Conservation (phyloP, 1,284 basidiomycete genomes). For the Phlebopus sp. region DNA sequence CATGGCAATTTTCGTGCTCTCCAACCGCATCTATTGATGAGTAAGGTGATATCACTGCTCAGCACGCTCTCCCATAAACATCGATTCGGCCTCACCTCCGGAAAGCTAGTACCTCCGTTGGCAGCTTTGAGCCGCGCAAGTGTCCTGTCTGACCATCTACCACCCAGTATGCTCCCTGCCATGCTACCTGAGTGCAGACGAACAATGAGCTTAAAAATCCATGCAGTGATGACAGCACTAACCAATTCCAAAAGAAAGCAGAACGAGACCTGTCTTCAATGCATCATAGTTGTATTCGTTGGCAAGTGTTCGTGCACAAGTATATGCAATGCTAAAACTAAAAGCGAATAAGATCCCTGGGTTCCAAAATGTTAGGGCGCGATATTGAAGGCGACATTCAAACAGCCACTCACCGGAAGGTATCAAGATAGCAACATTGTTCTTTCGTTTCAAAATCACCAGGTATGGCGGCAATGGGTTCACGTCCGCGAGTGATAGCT, state of each 20-base stretch:
- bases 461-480: slow-evolving; percentile 64
- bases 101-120: slow-evolving; percentile 60
- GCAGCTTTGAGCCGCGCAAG: slow-evolving; percentile 55
- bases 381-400: not conserved
- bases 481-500: slow-evolving; percentile 64
- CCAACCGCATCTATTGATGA: slow-evolving; percentile 62
- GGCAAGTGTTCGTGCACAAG: slow-evolving; percentile 66
- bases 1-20: slow-evolving; percentile 60
- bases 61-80: not conserved
- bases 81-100: slow-evolving; percentile 52
- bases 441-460: slow-evolving; percentile 52
- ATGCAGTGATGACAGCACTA: slow-evolving; percentile 10
- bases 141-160: slow-evolving; percentile 71
- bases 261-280: slow-evolving; percentile 73
- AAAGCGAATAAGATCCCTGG: slow-evolving; percentile 68
- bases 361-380: not conserved
- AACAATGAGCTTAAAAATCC: not conserved
- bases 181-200: slow-evolving; percentile 48
- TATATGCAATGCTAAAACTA: slow-evolving; percentile 69
- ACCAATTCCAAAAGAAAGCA: slow-evolving; percentile 75
- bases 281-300: slow-evolving; percentile 68
- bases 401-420: slow-evolving; percentile 54
- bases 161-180: slow-evolving; percentile 71
- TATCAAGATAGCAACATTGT: slow-evolving; percentile 63
- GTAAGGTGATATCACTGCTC: not conserved